Percentiles rank a stretch among this genome's conserved stretches.
Evolutionary conservation across 495 filamentous ascomycete species (phyloP).

Genomic region (Platismatia glauca): DNA sequence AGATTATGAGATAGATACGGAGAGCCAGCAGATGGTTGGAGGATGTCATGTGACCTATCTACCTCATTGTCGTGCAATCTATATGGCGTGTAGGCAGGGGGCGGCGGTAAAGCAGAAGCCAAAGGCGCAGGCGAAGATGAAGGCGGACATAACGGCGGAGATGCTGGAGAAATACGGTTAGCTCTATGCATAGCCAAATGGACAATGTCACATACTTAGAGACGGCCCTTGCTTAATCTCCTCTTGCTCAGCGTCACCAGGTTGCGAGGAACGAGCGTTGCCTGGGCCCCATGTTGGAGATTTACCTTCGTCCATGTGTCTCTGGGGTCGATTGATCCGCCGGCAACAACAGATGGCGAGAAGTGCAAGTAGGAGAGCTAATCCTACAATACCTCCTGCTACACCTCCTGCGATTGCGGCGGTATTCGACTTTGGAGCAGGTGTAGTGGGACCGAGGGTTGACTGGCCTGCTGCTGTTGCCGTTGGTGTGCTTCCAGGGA

Average conservation of each 20-base stretch:
- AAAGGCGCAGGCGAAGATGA: neutral
- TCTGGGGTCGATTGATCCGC: neutral
- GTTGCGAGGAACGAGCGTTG: neutral
- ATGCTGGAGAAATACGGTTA: neutral
- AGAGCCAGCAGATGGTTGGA: neutral
- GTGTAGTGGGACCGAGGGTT: neutral
- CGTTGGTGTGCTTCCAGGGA: neutral
- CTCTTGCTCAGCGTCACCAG: neutral
- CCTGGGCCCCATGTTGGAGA: neutral
- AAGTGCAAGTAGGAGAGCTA: neutral
- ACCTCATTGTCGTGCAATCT: neutral
- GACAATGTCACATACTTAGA: neutral
- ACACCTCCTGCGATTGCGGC: constrained; percentile 13
- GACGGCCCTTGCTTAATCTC: neutral
- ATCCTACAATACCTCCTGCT: constrained; percentile 1
- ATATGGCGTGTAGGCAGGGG: neutral
- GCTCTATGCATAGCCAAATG: neutral
- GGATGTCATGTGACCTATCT: neutral
- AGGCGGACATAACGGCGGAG: neutral
- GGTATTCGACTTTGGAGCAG: neutral
- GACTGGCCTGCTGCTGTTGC: neutral
- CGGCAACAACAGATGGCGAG: neutral
- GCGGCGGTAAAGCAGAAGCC: neutral
- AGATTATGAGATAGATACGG: neutral
- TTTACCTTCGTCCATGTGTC: neutral